Conservation (phyloP, 768 basidiomycete genomes). For the Xerocomellus dryophilus region DNA sequence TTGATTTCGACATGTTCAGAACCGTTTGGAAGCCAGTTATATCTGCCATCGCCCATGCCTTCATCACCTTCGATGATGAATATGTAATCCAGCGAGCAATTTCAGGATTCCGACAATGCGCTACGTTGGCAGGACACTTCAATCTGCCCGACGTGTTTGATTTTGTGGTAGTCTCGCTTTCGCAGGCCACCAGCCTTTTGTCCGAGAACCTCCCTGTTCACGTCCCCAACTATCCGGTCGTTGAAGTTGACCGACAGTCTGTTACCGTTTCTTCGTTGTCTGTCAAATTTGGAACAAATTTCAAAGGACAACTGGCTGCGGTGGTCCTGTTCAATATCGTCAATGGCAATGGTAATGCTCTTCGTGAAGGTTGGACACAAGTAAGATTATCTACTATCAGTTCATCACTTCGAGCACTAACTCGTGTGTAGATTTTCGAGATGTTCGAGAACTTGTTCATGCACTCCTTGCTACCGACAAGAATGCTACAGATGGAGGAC, state of each 20-base stretch:
- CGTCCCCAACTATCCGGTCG: conserved; percentile 81
- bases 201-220: conserved; percentile 66
- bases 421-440: conserved; percentile 76
- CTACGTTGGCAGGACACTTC: conserved; percentile 87
- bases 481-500: conserved; percentile 97
- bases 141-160: conserved; percentile 94
- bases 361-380: conserved; percentile 94
- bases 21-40: conserved; percentile 90
- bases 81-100: conserved; percentile 94
- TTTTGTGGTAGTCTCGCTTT: conserved; percentile 89
- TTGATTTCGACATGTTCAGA: conserved; percentile 93
- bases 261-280: conserved; percentile 91
- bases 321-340: conserved; percentile 98
- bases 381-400: conserved; percentile 37
- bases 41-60: conserved; percentile 92
- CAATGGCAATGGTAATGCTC: conserved; percentile 90
- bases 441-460: conserved; percentile 97
- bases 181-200: conserved; percentile 85
- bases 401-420: neutral
- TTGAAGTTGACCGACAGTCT: conserved; percentile 86
- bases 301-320: conserved; percentile 93
- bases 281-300: conserved; percentile 90
- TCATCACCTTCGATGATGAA: conserved; percentile 95
- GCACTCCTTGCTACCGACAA: conserved; percentile 83
- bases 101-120: conserved; percentile 95